Percentiles rank a stretch among this genome's conserved stretches.
Conservation (phyloP, 495 filamentous ascomycete species). For the Lepidopterella palustris region DNA sequence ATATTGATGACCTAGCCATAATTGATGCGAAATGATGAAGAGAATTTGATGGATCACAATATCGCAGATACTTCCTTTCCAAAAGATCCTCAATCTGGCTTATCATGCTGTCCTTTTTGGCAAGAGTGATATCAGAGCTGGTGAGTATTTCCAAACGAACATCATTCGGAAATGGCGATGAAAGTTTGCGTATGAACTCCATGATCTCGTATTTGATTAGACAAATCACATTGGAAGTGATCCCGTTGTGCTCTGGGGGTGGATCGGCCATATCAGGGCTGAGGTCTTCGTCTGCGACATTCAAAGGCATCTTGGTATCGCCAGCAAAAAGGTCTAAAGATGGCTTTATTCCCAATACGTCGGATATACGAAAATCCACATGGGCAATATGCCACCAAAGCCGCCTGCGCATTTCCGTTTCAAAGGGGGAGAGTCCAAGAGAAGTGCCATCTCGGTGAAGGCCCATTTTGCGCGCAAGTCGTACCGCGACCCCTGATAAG, state of each 20-base stretch:
- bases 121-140: not conserved
- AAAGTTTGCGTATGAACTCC: not conserved
- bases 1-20: not conserved
- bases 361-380: no score
- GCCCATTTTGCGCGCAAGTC: no score
- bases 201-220: not conserved
- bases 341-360: no score
- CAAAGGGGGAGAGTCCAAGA: no score
- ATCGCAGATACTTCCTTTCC: not conserved
- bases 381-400: no score
- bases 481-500: no score
- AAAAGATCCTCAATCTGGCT: not conserved
- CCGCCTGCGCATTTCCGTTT: no score
- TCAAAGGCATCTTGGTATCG: no score
- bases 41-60: not conserved
- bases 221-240: not conserved
- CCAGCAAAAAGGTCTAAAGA: no score
- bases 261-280: not conserved
- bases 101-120: not conserved
- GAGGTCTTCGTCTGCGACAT: no score
- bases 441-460: no score
- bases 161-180: not conserved
- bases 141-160: not conserved
- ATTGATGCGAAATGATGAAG: not conserved
- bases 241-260: not conserved